A percentile compares a stretch with the other conserved stretches of the same genome.
These are phyloP conservation scores for Penicillium pancosmium DNA, from an alignment of 495 filamentous ascomycete genomes.

Conservation along the genomic window DNA sequence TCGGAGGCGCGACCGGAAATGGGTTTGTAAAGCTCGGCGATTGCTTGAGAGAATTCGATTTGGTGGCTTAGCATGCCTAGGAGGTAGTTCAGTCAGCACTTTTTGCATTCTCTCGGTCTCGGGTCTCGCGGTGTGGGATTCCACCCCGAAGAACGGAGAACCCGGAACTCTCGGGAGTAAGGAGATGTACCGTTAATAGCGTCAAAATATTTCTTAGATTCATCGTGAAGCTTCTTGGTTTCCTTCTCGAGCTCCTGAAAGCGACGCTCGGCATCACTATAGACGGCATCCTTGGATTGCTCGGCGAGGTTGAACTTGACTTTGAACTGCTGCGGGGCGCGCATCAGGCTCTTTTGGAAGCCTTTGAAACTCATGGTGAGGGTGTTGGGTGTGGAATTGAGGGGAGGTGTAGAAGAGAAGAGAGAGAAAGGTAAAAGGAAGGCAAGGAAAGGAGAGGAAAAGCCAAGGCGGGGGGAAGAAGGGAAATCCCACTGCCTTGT, in stretches of 20 bases:
- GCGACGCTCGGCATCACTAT: conserved; percentile 89
- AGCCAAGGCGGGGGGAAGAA: not conserved
- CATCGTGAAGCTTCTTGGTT: conserved; percentile 94
- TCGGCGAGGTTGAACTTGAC: conserved; percentile 92
- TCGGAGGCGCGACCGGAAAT: conserved; percentile 96
- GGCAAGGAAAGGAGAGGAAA: not conserved
- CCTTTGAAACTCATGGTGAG: conserved; percentile 92
- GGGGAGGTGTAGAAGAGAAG: not conserved
- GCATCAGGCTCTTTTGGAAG: conserved; percentile 82
- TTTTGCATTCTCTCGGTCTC: not conserved
- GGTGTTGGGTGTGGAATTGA: conserved; percentile 18
- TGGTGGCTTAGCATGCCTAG: conserved; percentile 93
- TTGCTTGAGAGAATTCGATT: conserved; percentile 96
- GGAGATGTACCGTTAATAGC: conserved; percentile 80
- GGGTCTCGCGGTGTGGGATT: not conserved
- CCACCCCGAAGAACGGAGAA: no score
- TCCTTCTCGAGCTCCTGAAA: conserved; percentile 94
- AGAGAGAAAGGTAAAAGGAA: not conserved
- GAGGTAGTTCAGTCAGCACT: conserved; percentile 18
- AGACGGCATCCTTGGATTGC: conserved; percentile 90
- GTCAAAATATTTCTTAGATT: conserved; percentile 91
- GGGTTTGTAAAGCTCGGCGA: conserved; percentile 96
- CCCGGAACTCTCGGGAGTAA: conserved; percentile 2
- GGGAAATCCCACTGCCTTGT: not conserved
- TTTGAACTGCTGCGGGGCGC: conserved; percentile 90